phyloP scores from a whole-genome alignment of 441 rosid genomes.

The Sinapis alba region DNA sequence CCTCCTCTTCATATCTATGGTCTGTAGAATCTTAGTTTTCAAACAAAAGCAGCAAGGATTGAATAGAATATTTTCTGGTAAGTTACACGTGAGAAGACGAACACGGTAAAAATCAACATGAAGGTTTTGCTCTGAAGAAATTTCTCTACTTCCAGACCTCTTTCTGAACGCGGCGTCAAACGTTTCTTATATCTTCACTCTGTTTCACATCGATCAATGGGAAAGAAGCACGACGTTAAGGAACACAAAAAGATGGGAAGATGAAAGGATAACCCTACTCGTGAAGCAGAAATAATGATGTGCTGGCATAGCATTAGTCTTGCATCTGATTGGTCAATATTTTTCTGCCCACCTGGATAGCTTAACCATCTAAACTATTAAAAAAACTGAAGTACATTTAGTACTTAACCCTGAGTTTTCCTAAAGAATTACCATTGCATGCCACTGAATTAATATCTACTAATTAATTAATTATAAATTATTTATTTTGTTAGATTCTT shows the following conservation, averaged over 20 bases:
- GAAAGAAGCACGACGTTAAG: not conserved
- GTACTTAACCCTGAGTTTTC: too few species aligned
- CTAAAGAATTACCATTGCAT: too few species aligned
- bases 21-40: too few species aligned
- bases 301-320: not conserved
- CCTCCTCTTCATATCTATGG: too few species aligned
- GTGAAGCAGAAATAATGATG: not conserved
- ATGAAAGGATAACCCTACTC: not conserved
- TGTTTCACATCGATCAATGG: not conserved
- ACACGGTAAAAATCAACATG: not conserved
- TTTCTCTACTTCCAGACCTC: not conserved
- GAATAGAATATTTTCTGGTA: not conserved
- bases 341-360: too few species aligned
- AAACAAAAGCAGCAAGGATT: not conserved
- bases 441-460: too few species aligned
- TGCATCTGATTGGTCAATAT: not conserved
- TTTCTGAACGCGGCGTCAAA: too few species aligned
- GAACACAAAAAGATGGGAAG: not conserved
- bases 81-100: not conserved
- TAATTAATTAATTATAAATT: too few species aligned
- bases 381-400: too few species aligned
- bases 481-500: too few species aligned
- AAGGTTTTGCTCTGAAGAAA: constrained; percentile 36
- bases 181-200: not conserved
- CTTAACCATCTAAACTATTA: too few species aligned